Evolutionary conservation across 2,329 filamentous ascomycete species (phyloP).

Genomic region (Coleophoma eucalyptorum): DNA sequence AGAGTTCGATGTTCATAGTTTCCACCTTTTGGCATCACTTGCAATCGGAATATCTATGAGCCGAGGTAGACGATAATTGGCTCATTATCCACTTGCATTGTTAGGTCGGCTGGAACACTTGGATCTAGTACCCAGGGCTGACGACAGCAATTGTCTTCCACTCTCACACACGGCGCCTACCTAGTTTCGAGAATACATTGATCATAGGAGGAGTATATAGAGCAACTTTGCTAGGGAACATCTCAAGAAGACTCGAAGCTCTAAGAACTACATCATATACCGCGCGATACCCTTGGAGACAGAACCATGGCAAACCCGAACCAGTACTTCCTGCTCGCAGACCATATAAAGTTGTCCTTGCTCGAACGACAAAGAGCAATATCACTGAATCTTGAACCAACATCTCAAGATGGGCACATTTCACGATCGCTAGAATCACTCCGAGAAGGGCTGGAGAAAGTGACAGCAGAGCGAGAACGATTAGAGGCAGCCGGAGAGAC

Average conservation of each 20-base stretch:
- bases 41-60: too few species aligned
- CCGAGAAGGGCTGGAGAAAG: conserved; percentile 69
- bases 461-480: conserved; percentile 61
- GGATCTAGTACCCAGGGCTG: not conserved
- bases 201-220: not conserved
- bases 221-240: not conserved
- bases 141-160: not conserved
- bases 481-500: conserved; percentile 63
- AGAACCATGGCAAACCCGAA: conserved; percentile 53
- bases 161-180: not conserved
- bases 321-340: conserved; percentile 88
- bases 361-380: conserved; percentile 87
- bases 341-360: conserved; percentile 94
- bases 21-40: too few species aligned
- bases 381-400: conserved; percentile 68
- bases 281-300: not conserved
- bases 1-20: too few species aligned
- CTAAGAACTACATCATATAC: too few species aligned
- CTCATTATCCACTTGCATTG: too few species aligned
- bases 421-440: conserved; percentile 85
- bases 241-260: not conserved
- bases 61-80: too few species aligned
- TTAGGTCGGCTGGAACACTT: not conserved
- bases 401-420: conserved; percentile 81
- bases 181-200: too few species aligned